These are phyloP conservation scores for Panaeolus papilionaceus DNA, from an alignment of 768 basidiomycete species.

Conservation along the genomic window DNA sequence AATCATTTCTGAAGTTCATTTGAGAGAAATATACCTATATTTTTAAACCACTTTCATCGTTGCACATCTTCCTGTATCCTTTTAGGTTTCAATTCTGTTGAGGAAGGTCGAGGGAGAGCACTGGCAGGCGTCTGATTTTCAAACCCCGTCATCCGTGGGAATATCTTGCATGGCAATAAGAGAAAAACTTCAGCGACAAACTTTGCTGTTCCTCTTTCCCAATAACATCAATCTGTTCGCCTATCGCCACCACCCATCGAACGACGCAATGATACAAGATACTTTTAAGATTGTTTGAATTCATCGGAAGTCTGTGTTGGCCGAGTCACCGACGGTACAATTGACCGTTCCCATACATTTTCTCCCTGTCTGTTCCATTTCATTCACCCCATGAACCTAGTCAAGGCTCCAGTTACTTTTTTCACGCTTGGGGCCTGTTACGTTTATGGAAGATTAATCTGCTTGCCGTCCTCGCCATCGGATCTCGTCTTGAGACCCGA, in stretches of 20 bases:
- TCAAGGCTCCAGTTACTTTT: conserved; percentile 12
- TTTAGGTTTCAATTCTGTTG: too few species aligned
- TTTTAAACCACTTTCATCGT: background rate
- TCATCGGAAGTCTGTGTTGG: background rate
- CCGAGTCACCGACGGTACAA: background rate
- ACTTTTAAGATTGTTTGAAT: background rate
- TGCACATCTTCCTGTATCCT: too few species aligned
- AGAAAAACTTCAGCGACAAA: background rate
- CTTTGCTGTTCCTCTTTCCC: background rate
- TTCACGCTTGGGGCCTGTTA: conserved; percentile 13
- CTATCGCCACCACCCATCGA: background rate
- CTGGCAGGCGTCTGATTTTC: background rate
- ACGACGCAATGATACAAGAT: background rate
- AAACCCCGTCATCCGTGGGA: conserved; percentile 3
- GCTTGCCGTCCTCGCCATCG: conserved; percentile 8
- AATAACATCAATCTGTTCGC: background rate
- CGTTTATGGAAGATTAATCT: conserved; percentile 15
- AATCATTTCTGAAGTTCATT: background rate
- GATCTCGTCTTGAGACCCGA: conserved; percentile 9
- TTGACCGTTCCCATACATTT: background rate
- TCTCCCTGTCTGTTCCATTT: background rate
- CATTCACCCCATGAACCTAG: conserved; percentile 10
- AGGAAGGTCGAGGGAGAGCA: too few species aligned
- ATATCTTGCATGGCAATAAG: background rate
- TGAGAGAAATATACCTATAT: background rate